Conservation (phyloP, 306 rosid genomes). For the Vigna trinervia region DNA sequence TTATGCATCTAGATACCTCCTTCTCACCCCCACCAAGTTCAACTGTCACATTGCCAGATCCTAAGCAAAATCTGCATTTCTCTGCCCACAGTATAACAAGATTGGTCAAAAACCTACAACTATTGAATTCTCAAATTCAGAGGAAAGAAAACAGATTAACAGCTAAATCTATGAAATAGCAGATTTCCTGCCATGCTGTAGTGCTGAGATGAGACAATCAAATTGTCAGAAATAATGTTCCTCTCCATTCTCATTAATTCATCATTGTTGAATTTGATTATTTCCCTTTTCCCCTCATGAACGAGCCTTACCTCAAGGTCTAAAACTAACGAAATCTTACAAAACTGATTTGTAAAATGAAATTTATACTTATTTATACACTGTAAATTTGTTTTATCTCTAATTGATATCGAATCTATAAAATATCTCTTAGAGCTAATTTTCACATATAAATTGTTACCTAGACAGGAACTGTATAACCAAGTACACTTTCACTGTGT, state of each 20-base stretch:
- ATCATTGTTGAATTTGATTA: background rate
- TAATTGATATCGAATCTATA: too few relatives aligned
- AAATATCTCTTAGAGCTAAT: background rate
- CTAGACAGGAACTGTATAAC: background rate
- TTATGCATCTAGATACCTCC: conserved; percentile 88
- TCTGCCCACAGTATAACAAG: conserved; percentile 53
- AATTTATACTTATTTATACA: too few relatives aligned
- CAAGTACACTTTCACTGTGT: background rate
- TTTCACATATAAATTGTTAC: background rate
- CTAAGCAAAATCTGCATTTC: conserved; percentile 90
- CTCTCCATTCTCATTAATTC: background rate
- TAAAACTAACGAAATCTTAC: too few relatives aligned
- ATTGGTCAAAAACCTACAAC: background rate
- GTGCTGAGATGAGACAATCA: conserved; percentile 2
- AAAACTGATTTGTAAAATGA: too few relatives aligned
- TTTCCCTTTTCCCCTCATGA: background rate
- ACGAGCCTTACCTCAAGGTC: too few relatives aligned
- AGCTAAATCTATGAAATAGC: background rate
- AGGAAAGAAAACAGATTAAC: background rate
- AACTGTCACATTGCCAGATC: conserved; percentile 73
- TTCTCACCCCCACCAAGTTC: conserved; percentile 84
- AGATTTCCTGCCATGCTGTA: background rate
- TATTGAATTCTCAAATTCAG: background rate
- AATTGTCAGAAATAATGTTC: background rate
- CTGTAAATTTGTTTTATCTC: too few relatives aligned